Percentiles rank a stretch among this genome's conserved stretches.
Evolutionary conservation across 2,329 filamentous ascomycete genomes (phyloP).

Genomic region (Tothia fuscella): DNA sequence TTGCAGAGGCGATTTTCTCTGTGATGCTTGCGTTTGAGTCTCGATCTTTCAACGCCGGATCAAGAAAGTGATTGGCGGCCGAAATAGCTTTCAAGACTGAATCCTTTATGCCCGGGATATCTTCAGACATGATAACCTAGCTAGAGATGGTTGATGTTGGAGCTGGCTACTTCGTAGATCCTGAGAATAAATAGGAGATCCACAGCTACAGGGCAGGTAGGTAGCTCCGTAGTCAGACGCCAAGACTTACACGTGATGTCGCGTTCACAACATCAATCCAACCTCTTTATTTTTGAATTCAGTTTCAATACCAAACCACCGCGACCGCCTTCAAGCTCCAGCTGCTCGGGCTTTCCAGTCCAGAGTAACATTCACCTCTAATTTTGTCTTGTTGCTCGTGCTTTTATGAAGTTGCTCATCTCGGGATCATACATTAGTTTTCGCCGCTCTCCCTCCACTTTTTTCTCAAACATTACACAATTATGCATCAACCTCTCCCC

Average conservation of each 20-base stretch:
- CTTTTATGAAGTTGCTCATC: constrained; percentile 1
- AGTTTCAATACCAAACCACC: neutral
- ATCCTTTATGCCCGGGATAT: too few relatives aligned
- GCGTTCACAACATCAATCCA: neutral
- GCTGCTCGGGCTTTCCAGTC: neutral
- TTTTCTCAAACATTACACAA: constrained; percentile 20
- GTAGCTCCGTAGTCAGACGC: too few relatives aligned
- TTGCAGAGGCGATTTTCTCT: constrained; percentile 1
- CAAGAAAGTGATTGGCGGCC: constrained; percentile 4
- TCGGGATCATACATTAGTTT: neutral
- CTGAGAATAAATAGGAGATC: too few relatives aligned
- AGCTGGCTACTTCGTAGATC: too few relatives aligned
- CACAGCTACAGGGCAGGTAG: too few relatives aligned
- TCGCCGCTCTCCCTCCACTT: constrained; percentile 2
- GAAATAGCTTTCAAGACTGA: neutral
- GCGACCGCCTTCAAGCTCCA: neutral
- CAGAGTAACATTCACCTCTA: too few relatives aligned
- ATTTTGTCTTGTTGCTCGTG: too few relatives aligned
- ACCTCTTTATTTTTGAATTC: neutral
- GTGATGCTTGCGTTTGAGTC: constrained; percentile 1
- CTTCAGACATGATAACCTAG: too few relatives aligned
- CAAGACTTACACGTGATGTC: neutral
- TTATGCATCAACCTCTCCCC: constrained; percentile 61
- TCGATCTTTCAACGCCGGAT: constrained; percentile 4
- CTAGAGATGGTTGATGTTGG: too few relatives aligned